Conservation (phyloP, 176 grass and related monocot species). For the Oryza glumipatula region DNA sequence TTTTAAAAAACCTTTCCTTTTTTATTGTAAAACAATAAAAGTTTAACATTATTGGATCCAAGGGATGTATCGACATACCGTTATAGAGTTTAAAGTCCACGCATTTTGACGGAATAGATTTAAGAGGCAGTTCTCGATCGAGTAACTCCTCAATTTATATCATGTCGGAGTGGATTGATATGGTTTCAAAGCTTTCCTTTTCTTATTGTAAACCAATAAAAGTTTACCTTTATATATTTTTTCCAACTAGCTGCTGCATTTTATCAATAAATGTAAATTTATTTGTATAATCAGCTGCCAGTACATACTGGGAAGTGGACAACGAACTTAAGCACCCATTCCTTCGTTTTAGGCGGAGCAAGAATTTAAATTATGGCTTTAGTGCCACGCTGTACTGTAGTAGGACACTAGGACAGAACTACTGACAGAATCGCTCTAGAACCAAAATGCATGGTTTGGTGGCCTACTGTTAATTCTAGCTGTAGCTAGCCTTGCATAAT, state of each 20-base stretch:
- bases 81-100: too few species aligned
- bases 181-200: too few species aligned
- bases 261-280: neutral
- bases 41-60: neutral
- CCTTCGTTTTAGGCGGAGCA: neutral
- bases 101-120: neutral
- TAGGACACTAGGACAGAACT: neutral
- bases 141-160: neutral
- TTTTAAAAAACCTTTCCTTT: too few species aligned
- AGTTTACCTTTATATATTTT: neutral
- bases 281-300: neutral
- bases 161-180: neutral
- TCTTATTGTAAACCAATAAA: neutral
- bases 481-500: neutral
- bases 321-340: neutral
- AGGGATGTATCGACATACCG: neutral
- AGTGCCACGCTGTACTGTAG: neutral
- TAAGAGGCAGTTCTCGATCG: neutral
- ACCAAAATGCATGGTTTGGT: neutral
- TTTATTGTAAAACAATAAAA: neutral
- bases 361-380: neutral
- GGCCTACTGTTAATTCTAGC: neutral
- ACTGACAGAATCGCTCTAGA: neutral
- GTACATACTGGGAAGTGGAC: neutral
- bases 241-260: neutral